A percentile compares a stretch with the other conserved stretches of the same genome.
These are phyloP conservation scores for Pseudogymnoascus sp. DNA, from an alignment of 2,329 filamentous ascomycete species.

Conservation along the genomic window DNA sequence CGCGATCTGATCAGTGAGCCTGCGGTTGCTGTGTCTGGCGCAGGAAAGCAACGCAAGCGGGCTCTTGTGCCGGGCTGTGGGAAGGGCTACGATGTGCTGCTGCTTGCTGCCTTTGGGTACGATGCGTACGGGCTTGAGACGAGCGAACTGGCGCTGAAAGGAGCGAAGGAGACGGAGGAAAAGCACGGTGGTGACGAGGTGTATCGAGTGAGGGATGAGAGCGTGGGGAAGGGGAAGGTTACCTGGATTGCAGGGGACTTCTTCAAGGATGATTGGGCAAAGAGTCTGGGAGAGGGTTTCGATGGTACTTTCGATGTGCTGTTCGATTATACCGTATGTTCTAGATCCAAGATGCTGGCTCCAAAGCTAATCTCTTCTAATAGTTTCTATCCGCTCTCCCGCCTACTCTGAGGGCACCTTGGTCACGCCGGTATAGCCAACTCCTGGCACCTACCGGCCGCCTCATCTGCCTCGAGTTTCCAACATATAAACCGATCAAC, in stretches of 20 bases:
- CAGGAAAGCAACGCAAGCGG: constrained; percentile 32
- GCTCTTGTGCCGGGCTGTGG: constrained; percentile 79
- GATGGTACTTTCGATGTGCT: constrained; percentile 54
- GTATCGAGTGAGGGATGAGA: constrained; percentile 22
- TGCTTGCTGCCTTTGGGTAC: constrained; percentile 68
- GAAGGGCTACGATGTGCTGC: constrained; percentile 69
- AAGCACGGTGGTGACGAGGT: not conserved
- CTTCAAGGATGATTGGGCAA: constrained; percentile 53
- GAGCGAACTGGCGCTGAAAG: constrained; percentile 40
- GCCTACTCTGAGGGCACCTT: constrained; percentile 42
- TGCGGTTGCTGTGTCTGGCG: constrained; percentile 1
- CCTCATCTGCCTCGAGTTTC: constrained; percentile 67
- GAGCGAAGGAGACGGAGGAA: constrained; percentile 18
- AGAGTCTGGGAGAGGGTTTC: constrained; percentile 23
- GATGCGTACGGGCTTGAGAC: constrained; percentile 70
- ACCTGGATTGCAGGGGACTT: constrained; percentile 59
- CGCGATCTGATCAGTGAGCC: constrained; percentile 36
- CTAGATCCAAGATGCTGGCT: constrained; percentile 4
- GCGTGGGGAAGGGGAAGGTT: constrained; percentile 41
- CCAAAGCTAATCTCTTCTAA: not conserved
- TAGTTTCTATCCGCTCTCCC: constrained; percentile 58
- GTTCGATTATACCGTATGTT: constrained; percentile 54
- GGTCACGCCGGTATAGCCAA: constrained; percentile 45
- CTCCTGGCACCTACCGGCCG: constrained; percentile 44
- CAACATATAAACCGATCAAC: constrained; percentile 59